Evolutionary conservation across 225 moss, liverwort and hornwort genomes (phyloP), one percentile per base, ranked within the genome.

Genomic region (Rhytidiadelphus loreus): DNA sequence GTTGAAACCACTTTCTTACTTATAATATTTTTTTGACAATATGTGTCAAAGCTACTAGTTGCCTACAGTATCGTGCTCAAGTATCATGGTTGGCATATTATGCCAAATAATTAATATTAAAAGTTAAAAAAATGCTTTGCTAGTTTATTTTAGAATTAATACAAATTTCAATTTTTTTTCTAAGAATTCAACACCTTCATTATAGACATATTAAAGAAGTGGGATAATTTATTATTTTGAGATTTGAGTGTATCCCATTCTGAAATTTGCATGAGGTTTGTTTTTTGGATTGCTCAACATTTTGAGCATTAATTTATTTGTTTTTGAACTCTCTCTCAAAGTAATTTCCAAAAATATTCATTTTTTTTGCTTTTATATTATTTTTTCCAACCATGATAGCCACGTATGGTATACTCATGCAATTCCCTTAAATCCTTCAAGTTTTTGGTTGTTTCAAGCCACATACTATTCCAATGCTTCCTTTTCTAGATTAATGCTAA

Each of bases 51-150:
- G 4, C 0, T n/a, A 0, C 11, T 28, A 29, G 70, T 17, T 73
- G 28, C 6, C 28, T 16, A 44, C 3, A 3, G 8, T 44, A 18
- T 1, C 0, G 1, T 72, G 2, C 1, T 8, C 2, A 3, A 0
- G 3, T 43, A 26, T 43, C 1, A 26, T 0, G 4, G 8, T 71
- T 2, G 1, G 1, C 5, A 71, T 43, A 16, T 43, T 3, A 44
- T 26, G 15, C 2, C 1, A 0, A 28, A 28, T 43, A 44, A 71
- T 43, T 28, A 28, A 28, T 28, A 16, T 52, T 52, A 23, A 68
- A 22, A 39, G 23, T 23, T 23, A 5, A 1, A 33, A 23, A 30
- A 24, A 69, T 23, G 1, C 0, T 69, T 39, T 13, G 1, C 3
- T 69, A 8, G 69, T 24, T 1, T 7, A 1, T 68, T n/a, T n/a